Percentiles rank a stretch among this genome's conserved stretches.
These are phyloP conservation scores for Beta macrorhiza DNA, from an alignment of 179 eudicot species.

Conservation along the genomic window DNA sequence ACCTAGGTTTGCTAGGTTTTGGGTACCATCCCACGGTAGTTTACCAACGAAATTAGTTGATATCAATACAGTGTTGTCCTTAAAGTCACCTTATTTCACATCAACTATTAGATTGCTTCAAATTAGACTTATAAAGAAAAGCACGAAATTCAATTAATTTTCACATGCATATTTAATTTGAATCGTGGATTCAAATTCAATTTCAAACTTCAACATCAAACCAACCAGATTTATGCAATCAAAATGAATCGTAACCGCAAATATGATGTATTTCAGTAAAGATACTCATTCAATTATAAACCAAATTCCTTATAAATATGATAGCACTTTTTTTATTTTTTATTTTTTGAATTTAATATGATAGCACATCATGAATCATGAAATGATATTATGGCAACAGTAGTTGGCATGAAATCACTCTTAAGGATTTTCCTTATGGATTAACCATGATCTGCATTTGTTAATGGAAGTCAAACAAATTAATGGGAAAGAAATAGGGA, in stretches of 20 bases:
- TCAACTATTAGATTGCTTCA: too few relatives aligned
- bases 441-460: too few relatives aligned
- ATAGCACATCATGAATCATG: not conserved
- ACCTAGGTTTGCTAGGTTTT: too few relatives aligned
- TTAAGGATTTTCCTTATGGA: not conserved
- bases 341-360: too few relatives aligned
- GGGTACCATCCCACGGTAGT: too few relatives aligned
- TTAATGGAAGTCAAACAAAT: not conserved
- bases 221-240: not conserved
- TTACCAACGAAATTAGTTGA: too few relatives aligned
- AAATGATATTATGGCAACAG: not conserved
- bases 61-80: too few relatives aligned
- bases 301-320: not conserved
- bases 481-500: not conserved
- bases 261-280: not conserved
- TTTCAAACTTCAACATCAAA: not conserved
- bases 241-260: conserved; percentile 3
- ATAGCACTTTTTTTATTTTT: not conserved
- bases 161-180: too few relatives aligned
- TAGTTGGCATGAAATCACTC: conserved; percentile 7
- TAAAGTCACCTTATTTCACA: too few relatives aligned
- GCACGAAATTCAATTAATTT: too few relatives aligned
- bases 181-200: not conserved
- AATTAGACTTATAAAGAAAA: too few relatives aligned
- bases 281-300: not conserved